Conservation (phyloP, 2,329 filamentous ascomycete genomes). For the Ophiostoma sp. region DNA sequence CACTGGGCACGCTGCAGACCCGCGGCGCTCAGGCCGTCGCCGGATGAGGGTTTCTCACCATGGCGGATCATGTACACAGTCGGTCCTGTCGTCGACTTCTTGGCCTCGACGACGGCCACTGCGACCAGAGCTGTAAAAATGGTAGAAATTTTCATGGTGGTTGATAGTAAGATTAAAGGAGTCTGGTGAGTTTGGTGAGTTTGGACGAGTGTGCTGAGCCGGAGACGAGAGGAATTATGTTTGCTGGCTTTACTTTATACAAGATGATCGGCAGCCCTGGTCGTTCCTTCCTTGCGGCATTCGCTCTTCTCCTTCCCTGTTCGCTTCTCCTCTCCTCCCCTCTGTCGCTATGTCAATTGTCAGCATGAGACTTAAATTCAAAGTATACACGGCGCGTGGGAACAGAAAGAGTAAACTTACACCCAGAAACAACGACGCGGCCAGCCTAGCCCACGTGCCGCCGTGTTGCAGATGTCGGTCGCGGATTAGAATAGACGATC, state of each 20-base stretch:
- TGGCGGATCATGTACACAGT: conserved; percentile 61
- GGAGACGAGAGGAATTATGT: not conserved
- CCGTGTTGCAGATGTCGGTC: not conserved
- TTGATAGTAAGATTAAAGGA: not conserved
- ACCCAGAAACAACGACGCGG: not conserved
- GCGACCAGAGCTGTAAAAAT: conserved; percentile 5
- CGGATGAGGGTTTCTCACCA: conserved; percentile 55
- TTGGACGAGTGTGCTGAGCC: not conserved
- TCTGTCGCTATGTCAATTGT: not conserved
- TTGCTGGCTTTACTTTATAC: not conserved
- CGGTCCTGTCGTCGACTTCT: conserved; percentile 30
- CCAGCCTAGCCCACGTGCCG: conserved; percentile 1
- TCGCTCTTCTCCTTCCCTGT: not conserved
- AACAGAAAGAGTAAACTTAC: not conserved
- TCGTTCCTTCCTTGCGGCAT: not conserved
- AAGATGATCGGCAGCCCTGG: not conserved
- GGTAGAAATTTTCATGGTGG: conserved; percentile 17
- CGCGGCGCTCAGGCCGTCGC: conserved; percentile 45
- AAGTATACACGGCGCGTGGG: not conserved
- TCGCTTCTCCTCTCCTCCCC: not conserved
- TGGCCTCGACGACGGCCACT: conserved; percentile 2
- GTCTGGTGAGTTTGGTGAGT: not conserved
- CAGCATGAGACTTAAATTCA: not conserved
- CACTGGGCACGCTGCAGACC: conserved; percentile 56
- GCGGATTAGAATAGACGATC: not conserved